Conservation (phyloP, 371 early-diverging fungal genomes). For the Rhizopus sp. region DNA sequence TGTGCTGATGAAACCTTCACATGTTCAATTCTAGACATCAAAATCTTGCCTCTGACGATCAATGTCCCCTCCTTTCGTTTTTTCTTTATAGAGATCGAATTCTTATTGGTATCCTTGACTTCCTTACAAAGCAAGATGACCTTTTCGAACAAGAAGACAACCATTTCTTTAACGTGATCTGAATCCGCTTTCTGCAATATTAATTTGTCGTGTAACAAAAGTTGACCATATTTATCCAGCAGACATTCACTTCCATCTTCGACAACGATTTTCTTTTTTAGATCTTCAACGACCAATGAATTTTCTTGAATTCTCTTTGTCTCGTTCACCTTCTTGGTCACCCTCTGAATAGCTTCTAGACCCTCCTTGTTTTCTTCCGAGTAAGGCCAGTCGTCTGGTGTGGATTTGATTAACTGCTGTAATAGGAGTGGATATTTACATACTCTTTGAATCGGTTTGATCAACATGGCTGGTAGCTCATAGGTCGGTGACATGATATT, state of each 20-base stretch:
- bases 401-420: slow-evolving; percentile 80
- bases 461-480: slow-evolving; percentile 88
- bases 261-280: slow-evolving; percentile 66
- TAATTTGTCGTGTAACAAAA: slow-evolving; percentile 84
- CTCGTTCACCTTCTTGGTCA: slow-evolving; percentile 90
- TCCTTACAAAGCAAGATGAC: slow-evolving; percentile 80
- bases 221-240: slow-evolving; percentile 69
- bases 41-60: slow-evolving; percentile 79
- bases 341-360: slow-evolving; percentile 76
- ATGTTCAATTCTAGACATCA: slow-evolving; percentile 76
- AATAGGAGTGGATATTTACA: slow-evolving; percentile 94
- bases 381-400: slow-evolving; percentile 67
- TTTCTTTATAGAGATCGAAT: slow-evolving; percentile 40
- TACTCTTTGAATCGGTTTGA: slow-evolving; percentile 96
- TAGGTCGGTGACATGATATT: slow-evolving; percentile 81
- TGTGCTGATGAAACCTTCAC: slow-evolving; percentile 68
- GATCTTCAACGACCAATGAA: slow-evolving; percentile 65
- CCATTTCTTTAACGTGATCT: slow-evolving; percentile 65
- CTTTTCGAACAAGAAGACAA: slow-evolving; percentile 88
- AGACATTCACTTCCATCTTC: slow-evolving; percentile 24
- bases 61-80: slow-evolving; percentile 47
- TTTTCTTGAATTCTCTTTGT: slow-evolving; percentile 88
- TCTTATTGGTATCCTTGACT: slow-evolving; percentile 38
- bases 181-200: slow-evolving; percentile 73
- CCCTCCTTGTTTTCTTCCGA: slow-evolving; percentile 81